phyloP scores from a whole-genome alignment of 139 green algal genomes.

The Penium margaritaceum region DNA sequence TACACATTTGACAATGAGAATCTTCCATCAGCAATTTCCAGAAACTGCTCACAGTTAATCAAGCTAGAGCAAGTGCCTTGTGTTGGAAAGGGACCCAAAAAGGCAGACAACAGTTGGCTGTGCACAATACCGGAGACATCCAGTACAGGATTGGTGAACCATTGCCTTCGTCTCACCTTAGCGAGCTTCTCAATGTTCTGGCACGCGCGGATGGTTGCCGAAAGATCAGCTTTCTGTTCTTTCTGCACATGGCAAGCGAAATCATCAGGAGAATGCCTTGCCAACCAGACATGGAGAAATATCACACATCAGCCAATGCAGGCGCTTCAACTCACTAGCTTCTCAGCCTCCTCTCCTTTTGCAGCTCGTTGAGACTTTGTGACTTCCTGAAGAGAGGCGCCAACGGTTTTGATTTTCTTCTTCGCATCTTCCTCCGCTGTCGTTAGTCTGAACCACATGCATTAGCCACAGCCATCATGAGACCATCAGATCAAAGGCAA shows the following conservation, averaged over 20 bases:
- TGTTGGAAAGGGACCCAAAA: background rate
- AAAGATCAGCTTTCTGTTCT: constrained; percentile 17
- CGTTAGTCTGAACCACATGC: constrained; percentile 9
- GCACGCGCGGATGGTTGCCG: background rate
- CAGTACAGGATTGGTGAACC: background rate
- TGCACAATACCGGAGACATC: background rate
- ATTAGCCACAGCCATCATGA: background rate
- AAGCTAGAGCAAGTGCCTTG: background rate
- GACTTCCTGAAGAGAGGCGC: constrained; percentile 3
- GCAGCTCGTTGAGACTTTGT: constrained; percentile 11
- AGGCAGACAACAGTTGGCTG: background rate
- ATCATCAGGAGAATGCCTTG: background rate
- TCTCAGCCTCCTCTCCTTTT: constrained; percentile 21
- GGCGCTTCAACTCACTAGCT: constrained; percentile 16
- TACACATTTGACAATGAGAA: too few relatives aligned
- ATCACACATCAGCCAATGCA: background rate
- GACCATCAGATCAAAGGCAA: constrained; percentile 1
- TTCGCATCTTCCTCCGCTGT: constrained; percentile 33
- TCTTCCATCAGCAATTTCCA: too few relatives aligned
- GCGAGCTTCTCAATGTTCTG: constrained; percentile 29
- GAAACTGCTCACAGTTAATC: background rate
- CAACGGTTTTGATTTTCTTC: constrained; percentile 17
- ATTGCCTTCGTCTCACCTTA: constrained; percentile 1
- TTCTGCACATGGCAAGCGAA: constrained; percentile 11
- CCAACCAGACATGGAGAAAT: background rate